Evolutionary conservation across 2,329 filamentous ascomycete genomes (phyloP).

Genomic region (Tolypocladium album): DNA sequence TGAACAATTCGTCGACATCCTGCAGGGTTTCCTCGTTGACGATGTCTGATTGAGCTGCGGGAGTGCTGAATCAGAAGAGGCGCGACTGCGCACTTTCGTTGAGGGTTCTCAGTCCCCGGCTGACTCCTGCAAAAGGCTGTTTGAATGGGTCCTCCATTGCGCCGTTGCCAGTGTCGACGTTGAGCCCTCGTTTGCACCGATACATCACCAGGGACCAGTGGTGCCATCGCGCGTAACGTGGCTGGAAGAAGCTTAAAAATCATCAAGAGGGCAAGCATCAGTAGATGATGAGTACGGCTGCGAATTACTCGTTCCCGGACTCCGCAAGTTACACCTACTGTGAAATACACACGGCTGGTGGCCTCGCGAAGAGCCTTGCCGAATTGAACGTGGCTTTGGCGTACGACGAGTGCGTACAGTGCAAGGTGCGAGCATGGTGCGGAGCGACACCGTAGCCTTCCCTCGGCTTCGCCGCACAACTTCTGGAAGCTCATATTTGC

Average conservation of each 20-base stretch:
- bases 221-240: not conserved
- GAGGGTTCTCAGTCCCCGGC: not conserved
- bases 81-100: not conserved
- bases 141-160: not conserved
- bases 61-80: not conserved
- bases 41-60: not conserved
- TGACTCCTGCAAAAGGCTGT: not conserved
- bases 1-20: too few relatives aligned
- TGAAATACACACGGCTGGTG: too few relatives aligned
- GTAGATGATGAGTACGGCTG: not conserved
- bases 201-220: not conserved
- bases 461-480: not conserved
- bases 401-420: not conserved
- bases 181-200: not conserved
- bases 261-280: not conserved
- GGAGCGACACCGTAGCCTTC: not conserved
- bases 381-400: not conserved
- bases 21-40: not conserved
- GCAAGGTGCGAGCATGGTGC: not conserved
- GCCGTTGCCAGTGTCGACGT: not conserved
- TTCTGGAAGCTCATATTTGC: constrained; percentile 5
- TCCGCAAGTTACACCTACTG: too few relatives aligned
- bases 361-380: not conserved
- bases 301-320: too few relatives aligned
- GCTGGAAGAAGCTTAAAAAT: too few relatives aligned